Evolutionary conservation across 2,329 filamentous ascomycete species (phyloP), one percentile per base, ranked within the genome.

Genomic region (Trichoderma brevicompactum): DNA sequence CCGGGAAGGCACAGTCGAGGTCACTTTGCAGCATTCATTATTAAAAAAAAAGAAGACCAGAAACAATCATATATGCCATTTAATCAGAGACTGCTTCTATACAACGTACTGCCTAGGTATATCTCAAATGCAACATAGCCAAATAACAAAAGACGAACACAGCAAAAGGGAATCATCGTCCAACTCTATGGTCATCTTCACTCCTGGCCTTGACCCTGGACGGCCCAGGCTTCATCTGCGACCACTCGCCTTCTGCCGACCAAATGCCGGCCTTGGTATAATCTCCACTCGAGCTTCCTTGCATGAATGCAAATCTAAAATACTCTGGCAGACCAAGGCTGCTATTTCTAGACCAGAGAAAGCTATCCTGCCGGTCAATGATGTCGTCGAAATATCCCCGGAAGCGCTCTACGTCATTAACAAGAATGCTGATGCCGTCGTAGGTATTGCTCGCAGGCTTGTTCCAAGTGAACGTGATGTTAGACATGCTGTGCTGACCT

Each of bases 321-420:
- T 92, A 94, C 75, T 93, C 89, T 44, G 88, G 85, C 59, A 82
- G 66, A 3, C 75, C 74, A 12, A 80, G 66, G 7, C 70, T 77
- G 23, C 72, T 75, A 41, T 84, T 80, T 66, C 87, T 81, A 0
- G 77, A 78, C 88, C 89, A 92, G 0, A 83, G 82, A 69, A 90
- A 90, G 13, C 76, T 73, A 19, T 79, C 72, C 58, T 74, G 66
- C 41, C 73, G 71, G 34, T 78, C 77, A 44, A 81, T 80, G 46
- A 79, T 82, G 55, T 87, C 84, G 52, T 83, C 84, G 67, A 90
- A 89, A 75, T 89, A 94, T 6, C 85, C 85, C n/a, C 89, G 81
- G 75, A 89, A 93, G 19, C 91, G 81, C 77, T 96, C 92, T 0
- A 96, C 92, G 70, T 96, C 92, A 72, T 96, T 95, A 69, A 96